These are phyloP conservation scores for Solanum raphanifolium DNA, from an alignment of 257 asterid species.

Conservation along the genomic window DNA sequence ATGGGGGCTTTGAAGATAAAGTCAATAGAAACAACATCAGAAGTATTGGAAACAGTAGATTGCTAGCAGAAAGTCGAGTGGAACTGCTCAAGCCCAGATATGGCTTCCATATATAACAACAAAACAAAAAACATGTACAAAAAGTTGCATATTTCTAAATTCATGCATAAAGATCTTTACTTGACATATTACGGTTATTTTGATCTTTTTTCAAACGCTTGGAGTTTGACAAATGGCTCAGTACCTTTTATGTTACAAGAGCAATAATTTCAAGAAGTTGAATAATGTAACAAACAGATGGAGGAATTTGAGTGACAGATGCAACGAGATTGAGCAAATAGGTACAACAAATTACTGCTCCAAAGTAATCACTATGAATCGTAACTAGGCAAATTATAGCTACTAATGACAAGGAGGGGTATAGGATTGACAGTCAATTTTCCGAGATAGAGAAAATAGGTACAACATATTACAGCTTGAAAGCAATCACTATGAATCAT, in stretches of 20 bases:
- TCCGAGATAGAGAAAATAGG: background rate
- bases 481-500: background rate
- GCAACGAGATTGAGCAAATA: background rate
- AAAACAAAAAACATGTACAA: background rate
- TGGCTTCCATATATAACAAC: conserved; percentile 66
- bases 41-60: conserved; percentile 63
- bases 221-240: background rate
- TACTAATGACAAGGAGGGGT: background rate
- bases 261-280: background rate
- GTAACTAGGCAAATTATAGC: background rate
- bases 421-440: background rate
- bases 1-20: conserved; percentile 50
- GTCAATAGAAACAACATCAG: conserved; percentile 40
- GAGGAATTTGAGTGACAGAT: background rate
- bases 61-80: conserved; percentile 28
- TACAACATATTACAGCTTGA: background rate
- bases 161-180: background rate
- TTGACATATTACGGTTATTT: background rate
- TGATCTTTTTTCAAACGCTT: background rate
- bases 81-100: conserved; percentile 22
- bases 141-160: background rate
- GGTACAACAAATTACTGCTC: background rate
- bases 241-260: background rate
- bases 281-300: background rate
- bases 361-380: background rate